Percentiles rank a stretch among this genome's conserved stretches.
Evolutionary conservation across 2,329 filamentous ascomycete species (phyloP).

Genomic region (Aspergillus novofumigatus): DNA sequence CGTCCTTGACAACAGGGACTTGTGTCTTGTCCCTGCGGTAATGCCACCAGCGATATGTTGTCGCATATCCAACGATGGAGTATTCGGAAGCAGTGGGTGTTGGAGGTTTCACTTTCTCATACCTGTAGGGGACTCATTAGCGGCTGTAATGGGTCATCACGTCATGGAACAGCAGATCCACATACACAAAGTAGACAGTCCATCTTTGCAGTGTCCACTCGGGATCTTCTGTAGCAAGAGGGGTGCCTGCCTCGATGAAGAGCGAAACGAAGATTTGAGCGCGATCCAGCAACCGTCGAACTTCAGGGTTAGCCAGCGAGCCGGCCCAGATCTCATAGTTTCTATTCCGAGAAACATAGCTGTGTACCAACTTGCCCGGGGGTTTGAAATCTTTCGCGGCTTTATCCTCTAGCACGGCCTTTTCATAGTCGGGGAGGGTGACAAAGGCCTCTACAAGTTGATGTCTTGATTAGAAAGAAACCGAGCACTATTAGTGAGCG

Average conservation of each 20-base stretch:
- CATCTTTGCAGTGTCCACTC: slow-evolving; percentile 75
- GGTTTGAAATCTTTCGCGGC: slow-evolving; percentile 57
- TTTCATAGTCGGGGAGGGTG: slow-evolving; percentile 58
- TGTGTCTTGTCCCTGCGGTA: slow-evolving; percentile 37
- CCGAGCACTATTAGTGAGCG: background rate
- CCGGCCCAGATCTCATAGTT: slow-evolving; percentile 83
- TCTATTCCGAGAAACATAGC: slow-evolving; percentile 58
- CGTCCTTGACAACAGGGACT: slow-evolving; percentile 42
- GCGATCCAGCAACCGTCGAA: slow-evolving; percentile 70
- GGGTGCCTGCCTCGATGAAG: slow-evolving; percentile 89
- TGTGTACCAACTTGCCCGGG: slow-evolving; percentile 67
- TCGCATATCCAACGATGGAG: slow-evolving; percentile 82
- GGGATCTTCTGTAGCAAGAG: slow-evolving; percentile 65
- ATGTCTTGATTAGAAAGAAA: slow-evolving; percentile 5
- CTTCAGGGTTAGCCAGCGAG: slow-evolving; percentile 63
- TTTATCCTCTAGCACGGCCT: slow-evolving; percentile 47
- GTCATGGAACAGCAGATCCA: background rate
- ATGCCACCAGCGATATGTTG: slow-evolving; percentile 80
- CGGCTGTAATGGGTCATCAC: background rate
- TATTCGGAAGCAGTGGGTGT: slow-evolving; percentile 58
- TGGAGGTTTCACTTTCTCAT: slow-evolving; percentile 51
- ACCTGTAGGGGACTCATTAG: slow-evolving; percentile 31
- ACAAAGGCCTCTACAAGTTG: slow-evolving; percentile 59
- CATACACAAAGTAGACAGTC: slow-evolving; percentile 84
- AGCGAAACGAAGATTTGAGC: slow-evolving; percentile 79